Conservation (phyloP, 768 basidiomycete genomes). For the Suillus subalutaceus region DNA sequence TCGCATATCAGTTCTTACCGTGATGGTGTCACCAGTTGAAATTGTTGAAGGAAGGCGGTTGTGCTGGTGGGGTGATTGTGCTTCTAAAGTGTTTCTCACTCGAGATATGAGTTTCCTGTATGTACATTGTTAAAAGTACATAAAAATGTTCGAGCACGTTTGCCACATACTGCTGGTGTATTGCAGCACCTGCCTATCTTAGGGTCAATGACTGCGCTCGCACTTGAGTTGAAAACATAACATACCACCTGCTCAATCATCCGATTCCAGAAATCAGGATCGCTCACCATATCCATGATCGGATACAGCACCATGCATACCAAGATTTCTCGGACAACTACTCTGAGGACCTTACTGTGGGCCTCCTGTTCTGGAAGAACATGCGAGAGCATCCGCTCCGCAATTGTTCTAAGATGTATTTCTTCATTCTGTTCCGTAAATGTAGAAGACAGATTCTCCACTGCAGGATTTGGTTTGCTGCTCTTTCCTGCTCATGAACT, state of each 20-base stretch:
- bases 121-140: conserved; percentile 8
- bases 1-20: conserved; percentile 75
- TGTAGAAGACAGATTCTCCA: conserved; percentile 85
- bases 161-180: conserved; percentile 60
- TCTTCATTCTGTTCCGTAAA: conserved; percentile 92
- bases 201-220: not conserved
- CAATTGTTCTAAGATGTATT: conserved; percentile 71
- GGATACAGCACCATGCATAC: conserved; percentile 84
- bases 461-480: conserved; percentile 78
- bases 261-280: conserved; percentile 97
- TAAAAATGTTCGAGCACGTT: not conserved
- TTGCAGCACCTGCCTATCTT: conserved; percentile 60
- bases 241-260: conserved; percentile 90
- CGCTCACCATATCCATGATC: conserved; percentile 88
- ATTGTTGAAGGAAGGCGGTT: conserved; percentile 43
- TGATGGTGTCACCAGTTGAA: conserved; percentile 69
- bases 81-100: conserved; percentile 82
- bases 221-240: conserved; percentile 12
- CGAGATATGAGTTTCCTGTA: conserved; percentile 81
- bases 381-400: conserved; percentile 71
- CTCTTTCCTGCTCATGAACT: conserved; percentile 72
- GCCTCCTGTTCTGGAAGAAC: conserved; percentile 79
- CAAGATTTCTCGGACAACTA: conserved; percentile 80
- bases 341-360: conserved; percentile 66
- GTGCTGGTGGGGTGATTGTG: conserved; percentile 66